phyloP scores from a whole-genome alignment of 2,329 filamentous ascomycete genomes.

The Teratosphaeriaceae sp. region DNA sequence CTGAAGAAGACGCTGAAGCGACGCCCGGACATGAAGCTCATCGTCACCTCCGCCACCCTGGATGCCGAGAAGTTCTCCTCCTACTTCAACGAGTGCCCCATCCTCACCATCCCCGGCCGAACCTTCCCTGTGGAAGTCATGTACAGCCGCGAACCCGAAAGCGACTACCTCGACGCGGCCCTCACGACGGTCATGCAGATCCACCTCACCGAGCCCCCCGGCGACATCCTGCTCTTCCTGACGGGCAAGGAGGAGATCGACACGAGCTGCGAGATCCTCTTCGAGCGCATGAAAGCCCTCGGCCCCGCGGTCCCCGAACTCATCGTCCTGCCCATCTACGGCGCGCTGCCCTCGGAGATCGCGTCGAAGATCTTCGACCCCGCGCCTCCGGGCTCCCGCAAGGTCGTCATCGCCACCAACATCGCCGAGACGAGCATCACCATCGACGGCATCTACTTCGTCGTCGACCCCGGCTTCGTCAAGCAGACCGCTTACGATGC shows the following conservation, averaged over 20 bases:
- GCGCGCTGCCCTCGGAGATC: slow-evolving; percentile 85
- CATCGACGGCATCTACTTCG: slow-evolving; percentile 96
- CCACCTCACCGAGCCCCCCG: slow-evolving; percentile 82
- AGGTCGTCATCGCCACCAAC: slow-evolving; percentile 96
- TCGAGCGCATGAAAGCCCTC: slow-evolving; percentile 92
- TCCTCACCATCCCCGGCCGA: slow-evolving; percentile 91
- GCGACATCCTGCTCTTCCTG: slow-evolving; percentile 93
- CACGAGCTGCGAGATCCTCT: slow-evolving; percentile 84
- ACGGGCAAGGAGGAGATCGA: slow-evolving; percentile 98
- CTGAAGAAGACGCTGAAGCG: slow-evolving; percentile 88
- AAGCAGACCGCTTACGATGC: slow-evolving; percentile 97
- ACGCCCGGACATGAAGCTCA: slow-evolving; percentile 82
- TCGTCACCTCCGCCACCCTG: slow-evolving; percentile 92
- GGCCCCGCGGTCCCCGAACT: slow-evolving; percentile 87
- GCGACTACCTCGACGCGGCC: slow-evolving; percentile 89
- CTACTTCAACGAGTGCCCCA: slow-evolving; percentile 93
- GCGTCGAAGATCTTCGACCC: slow-evolving; percentile 94
- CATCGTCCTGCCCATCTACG: slow-evolving; percentile 93
- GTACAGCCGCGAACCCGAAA: slow-evolving; percentile 90
- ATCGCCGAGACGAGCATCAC: slow-evolving; percentile 98
- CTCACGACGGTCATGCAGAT: slow-evolving; percentile 99
- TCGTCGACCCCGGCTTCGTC: slow-evolving; percentile 93
- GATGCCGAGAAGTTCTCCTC: slow-evolving; percentile 96
- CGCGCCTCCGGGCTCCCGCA: slow-evolving; percentile 74
- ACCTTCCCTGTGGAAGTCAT: slow-evolving; percentile 95